A percentile compares a stretch with the other conserved stretches of the same genome.
Conservation (phyloP, 768 basidiomycete genomes). For the Rhizopogon roseolus region DNA sequence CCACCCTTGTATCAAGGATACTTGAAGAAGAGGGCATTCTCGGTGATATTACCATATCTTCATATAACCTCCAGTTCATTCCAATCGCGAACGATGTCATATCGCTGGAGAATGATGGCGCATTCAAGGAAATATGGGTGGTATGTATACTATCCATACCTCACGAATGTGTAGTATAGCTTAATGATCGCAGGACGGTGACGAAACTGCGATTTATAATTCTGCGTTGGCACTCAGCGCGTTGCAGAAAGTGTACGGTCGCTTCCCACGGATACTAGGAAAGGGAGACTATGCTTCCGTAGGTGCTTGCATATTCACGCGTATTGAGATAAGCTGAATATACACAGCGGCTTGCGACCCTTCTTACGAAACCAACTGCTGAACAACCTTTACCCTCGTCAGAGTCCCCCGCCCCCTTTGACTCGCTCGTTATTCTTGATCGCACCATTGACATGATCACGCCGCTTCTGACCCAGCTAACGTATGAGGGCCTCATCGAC, state of each 20-base stretch:
- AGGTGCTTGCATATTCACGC: constrained; percentile 15
- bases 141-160: constrained; percentile 42
- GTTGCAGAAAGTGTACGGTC: constrained; percentile 80
- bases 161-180: not conserved
- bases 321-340: constrained; percentile 8
- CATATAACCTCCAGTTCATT: constrained; percentile 92
- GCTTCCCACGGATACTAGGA: constrained; percentile 86
- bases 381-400: constrained; percentile 36
- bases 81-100: constrained; percentile 91
- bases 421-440: constrained; percentile 86
- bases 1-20: constrained; percentile 79
- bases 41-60: constrained; percentile 84
- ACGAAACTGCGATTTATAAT: constrained; percentile 86
- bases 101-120: constrained; percentile 80
- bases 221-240: constrained; percentile 82
- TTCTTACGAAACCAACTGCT: constrained; percentile 58
- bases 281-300: constrained; percentile 89
- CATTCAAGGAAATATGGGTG: constrained; percentile 88
- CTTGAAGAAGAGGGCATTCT: constrained; percentile 97
- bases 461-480: constrained; percentile 90
- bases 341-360: constrained; percentile 65
- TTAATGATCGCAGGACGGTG: constrained; percentile 67
- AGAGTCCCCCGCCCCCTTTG: constrained; percentile 57
- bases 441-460: constrained; percentile 94
- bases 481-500: constrained; percentile 94